phyloP scores from a whole-genome alignment of 768 basidiomycete species.

The Ephemerocybe angulata region DNA sequence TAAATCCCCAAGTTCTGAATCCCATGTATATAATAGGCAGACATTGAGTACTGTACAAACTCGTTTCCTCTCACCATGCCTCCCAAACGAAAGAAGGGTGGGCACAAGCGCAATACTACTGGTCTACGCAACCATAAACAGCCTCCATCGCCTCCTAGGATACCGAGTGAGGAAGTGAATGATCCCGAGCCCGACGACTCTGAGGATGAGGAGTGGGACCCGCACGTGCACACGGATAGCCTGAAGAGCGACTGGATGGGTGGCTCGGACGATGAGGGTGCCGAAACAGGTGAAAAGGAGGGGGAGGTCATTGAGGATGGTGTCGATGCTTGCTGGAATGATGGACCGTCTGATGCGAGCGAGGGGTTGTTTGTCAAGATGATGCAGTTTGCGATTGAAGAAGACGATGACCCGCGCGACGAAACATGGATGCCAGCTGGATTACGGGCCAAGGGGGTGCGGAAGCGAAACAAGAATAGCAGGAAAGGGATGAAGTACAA shows the following conservation, averaged over 20 bases:
- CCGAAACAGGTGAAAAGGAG: not conserved
- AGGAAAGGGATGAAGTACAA: not conserved
- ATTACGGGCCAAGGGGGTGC: not conserved
- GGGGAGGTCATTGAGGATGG: slow-evolving; percentile 12
- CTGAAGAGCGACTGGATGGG: too few relatives aligned
- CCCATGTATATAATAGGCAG: too few relatives aligned
- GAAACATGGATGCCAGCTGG: not conserved
- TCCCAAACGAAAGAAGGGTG: not conserved
- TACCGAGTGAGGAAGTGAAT: too few relatives aligned
- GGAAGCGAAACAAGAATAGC: not conserved
- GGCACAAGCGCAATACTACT: too few relatives aligned
- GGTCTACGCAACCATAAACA: too few relatives aligned
- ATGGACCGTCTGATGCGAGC: not conserved
- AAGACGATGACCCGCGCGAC: not conserved
- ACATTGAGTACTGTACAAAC: too few relatives aligned
- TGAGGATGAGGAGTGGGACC: not conserved
- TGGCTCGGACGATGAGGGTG: not conserved
- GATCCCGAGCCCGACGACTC: too few relatives aligned
- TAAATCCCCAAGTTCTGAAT: too few relatives aligned
- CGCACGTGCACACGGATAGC: too few relatives aligned
- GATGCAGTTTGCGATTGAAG: not conserved
- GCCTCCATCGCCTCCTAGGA: too few relatives aligned
- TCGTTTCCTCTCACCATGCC: not conserved
- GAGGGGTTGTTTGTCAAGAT: not conserved
- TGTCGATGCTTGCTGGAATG: not conserved